These are phyloP conservation scores for Brassica nigra DNA, from an alignment of 345 rosid genomes.

Conservation along the genomic window DNA sequence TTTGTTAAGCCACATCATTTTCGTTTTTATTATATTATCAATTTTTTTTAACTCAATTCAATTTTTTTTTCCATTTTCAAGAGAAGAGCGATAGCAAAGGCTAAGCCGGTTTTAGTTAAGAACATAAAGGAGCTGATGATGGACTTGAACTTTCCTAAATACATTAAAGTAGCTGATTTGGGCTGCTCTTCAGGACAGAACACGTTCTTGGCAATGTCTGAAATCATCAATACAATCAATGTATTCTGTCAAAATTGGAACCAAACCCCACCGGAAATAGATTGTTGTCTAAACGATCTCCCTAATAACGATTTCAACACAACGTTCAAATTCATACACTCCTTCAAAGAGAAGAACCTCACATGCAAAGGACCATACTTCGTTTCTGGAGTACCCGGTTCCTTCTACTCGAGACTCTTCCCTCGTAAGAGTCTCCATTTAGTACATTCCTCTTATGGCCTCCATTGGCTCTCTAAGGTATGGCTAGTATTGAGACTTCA, in stretches of 20 bases:
- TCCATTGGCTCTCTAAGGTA: constrained; percentile 51
- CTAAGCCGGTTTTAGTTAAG: constrained; percentile 16
- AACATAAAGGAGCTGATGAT: constrained; percentile 24
- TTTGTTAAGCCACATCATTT: not conserved
- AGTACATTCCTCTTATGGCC: constrained; percentile 45
- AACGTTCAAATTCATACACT: constrained; percentile 28
- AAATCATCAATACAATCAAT: constrained; percentile 23
- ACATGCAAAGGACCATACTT: constrained; percentile 23
- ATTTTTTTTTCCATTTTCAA: not conserved
- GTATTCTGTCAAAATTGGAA: constrained; percentile 1
- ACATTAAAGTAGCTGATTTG: constrained; percentile 46
- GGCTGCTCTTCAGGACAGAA: constrained; percentile 62
- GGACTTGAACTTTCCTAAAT: constrained; percentile 20
- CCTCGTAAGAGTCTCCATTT: constrained; percentile 41
- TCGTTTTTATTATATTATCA: not conserved
- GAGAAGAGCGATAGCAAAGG: constrained; percentile 23
- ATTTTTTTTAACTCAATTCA: not conserved
- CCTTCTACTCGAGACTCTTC: constrained; percentile 56
- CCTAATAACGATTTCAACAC: constrained; percentile 53
- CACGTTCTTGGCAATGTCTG: constrained; percentile 36
- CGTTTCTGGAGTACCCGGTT: constrained; percentile 50
- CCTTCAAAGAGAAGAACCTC: constrained; percentile 1
- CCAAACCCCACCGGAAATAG: constrained; percentile 34
- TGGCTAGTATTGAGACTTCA: not conserved
- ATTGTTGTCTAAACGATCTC: constrained; percentile 53